Base-by-base conservation (phyloP, 2,329 filamentous ascomycete species). In the Sordariomycetes sp. region DNA sequence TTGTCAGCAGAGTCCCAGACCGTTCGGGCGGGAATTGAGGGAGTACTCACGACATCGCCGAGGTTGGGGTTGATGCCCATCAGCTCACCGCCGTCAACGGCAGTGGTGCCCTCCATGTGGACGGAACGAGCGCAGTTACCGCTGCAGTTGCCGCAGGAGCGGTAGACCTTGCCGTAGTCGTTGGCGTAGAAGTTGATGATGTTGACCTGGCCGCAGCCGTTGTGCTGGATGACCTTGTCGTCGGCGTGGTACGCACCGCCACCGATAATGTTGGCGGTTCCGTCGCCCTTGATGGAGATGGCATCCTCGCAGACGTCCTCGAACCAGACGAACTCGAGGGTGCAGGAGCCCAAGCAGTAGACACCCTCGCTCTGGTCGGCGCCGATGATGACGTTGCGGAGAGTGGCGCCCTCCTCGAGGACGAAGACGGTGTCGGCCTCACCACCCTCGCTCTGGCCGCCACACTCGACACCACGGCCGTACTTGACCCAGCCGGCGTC, bases 101-200 rank as follows among this genome's bases (percentile, higher is more conserved):
- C 61, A 8, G 58, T 57, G 5, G 53, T 46, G n/a, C 59, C 59
- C 46, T 64, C 59, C 32, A 68, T 54, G 39, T 64, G 55, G 16
- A 68, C 58, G 32, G 61, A 60, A 6, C 65, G 57, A 26, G 51
- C 54, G 41, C 58, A 57, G 26, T 65, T 49, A 21, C 14, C 19
- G 14, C 11, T 12, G 29, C 34, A 36, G 34, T 31, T 70, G 20
- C 67, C 68, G 45, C 66, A 72, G 39, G 55, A 61, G 35, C 68
- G 63, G 37, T 63, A 64, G 11, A 72, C 49, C 43, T 70, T 72
- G 32, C 66, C 68, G 28, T 36, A 70, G 42, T 61, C 49, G 40
- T 54, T 57, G 40, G 34, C 34, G 34, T 36, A 36, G 28, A 36
- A 36, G 34, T 36, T 32, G 29, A 31, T 15, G 21, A 60, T 48